Evolutionary conservation across 257 asterid species (phyloP), one percentile per base, ranked within the genome.

Genomic region (Cynanchum wilfordii): DNA sequence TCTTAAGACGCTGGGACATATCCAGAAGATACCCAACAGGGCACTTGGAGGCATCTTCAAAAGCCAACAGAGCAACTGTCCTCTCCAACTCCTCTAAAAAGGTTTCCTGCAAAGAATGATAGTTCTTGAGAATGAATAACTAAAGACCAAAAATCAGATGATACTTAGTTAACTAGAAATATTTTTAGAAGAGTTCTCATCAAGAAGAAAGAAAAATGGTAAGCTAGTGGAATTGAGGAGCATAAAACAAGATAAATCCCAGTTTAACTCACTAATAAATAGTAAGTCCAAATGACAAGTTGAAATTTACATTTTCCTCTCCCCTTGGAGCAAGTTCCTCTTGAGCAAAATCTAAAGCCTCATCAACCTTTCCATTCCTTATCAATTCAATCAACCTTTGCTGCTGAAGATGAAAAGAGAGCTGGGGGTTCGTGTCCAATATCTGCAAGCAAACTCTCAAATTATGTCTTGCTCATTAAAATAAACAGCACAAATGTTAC

Each of bases 311-410:
- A 80, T 93, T 87, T 86, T 90, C 93, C 84, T 90, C 98, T 69
- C 95, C 97, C 82, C 90, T 84, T 33, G 97, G 96, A 82, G 96
- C 97, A 74, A 93, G 97, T 84, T 93, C 95, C 82, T 90, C 96
- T 78, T 86, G 96, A 76, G 97, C 97, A 82, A 93, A 89, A 76
- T 89, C 96, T 82, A 93, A 81, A 79, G 98, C 98, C 74, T 90
- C 95, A 72, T 85, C 89, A 4, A 89, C 80, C 85, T 88, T 90
- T 62, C 90, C 92, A 60, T 88, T 81, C 58, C 97, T 81, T 68
- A 90, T 86, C 82, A 93, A 77, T 73, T 93, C 98, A 75, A 93
- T 89, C 82, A 93, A 83, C 74, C 93, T 81, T 80, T 90, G 98
- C 75, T 93, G 96, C 72, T 89, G 96, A 76, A 90, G 98, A 85